phyloP scores from a whole-genome alignment of 106 monocot genomes.

The Dioscorea dumetorum region DNA sequence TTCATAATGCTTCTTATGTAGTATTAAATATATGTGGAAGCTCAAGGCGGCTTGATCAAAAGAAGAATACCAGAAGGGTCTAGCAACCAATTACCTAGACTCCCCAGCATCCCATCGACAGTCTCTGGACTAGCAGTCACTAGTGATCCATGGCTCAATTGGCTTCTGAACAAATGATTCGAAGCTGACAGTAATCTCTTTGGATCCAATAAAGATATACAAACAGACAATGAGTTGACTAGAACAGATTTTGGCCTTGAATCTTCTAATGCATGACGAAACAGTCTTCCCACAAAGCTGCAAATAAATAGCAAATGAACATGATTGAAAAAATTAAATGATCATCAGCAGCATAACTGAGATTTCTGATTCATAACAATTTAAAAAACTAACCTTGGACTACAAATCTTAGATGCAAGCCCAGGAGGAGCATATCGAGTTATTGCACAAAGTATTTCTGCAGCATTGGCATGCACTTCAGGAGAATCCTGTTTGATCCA shows the following conservation, averaged over 20 bases:
- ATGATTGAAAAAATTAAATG: neutral
- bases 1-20: too few species aligned
- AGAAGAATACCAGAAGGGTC: neutral
- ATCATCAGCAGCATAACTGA: too few species aligned
- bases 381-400: constrained; percentile 42
- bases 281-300: constrained; percentile 86
- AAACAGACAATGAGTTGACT: constrained; percentile 76
- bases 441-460: constrained; percentile 81
- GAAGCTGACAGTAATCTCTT: constrained; percentile 61
- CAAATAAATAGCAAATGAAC: constrained; percentile 5
- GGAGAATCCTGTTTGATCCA: constrained; percentile 53
- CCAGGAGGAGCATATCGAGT: constrained; percentile 78
- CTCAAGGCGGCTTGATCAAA: too few species aligned
- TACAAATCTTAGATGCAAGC: constrained; percentile 76
- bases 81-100: constrained; percentile 34
- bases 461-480: constrained; percentile 88
- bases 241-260: constrained; percentile 83
- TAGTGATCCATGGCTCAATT: constrained; percentile 60
- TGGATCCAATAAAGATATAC: constrained; percentile 86
- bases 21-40: too few species aligned
- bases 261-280: constrained; percentile 65
- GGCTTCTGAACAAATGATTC: constrained; percentile 60
- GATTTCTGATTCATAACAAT: too few species aligned
- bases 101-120: constrained; percentile 68
- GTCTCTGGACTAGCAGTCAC: constrained; percentile 70